A percentile compares a stretch with the other conserved stretches of the same genome.
phyloP scores from a whole-genome alignment of 805 yeast species.

The Suhomyces sp. region DNA sequence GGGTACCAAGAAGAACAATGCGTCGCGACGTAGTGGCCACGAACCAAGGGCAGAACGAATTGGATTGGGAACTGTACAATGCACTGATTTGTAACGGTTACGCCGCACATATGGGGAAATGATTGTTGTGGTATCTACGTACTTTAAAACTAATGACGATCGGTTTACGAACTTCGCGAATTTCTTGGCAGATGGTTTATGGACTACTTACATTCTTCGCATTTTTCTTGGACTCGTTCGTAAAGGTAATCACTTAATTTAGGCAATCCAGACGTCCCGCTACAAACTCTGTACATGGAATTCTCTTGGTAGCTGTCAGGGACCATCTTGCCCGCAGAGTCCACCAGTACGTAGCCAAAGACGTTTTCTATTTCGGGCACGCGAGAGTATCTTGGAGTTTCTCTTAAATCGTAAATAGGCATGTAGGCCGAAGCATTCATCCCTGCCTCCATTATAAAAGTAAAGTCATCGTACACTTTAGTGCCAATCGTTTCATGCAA shows the following conservation, averaged over 20 bases:
- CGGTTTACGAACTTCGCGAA: not conserved
- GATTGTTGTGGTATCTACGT: not conserved
- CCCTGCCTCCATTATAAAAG: slow-evolving; percentile 55
- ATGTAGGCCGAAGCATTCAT: slow-evolving; percentile 51
- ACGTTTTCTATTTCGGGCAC: slow-evolving; percentile 69
- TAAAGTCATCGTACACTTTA: slow-evolving; percentile 42
- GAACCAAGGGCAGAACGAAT: not conserved
- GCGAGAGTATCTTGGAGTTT: slow-evolving; percentile 60
- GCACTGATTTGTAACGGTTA: not conserved
- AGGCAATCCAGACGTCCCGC: slow-evolving; percentile 46
- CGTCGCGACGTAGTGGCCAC: not conserved
- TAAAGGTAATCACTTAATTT: slow-evolving; percentile 50
- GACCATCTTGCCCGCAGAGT: slow-evolving; percentile 51
- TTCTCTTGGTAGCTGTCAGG: slow-evolving; percentile 56
- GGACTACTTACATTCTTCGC: not conserved
- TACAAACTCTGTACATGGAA: slow-evolving; percentile 51
- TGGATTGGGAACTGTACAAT: not conserved
- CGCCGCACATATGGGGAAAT: not conserved
- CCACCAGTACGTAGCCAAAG: slow-evolving; percentile 66
- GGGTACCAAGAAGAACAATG: not conserved
- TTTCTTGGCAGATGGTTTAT: not conserved
- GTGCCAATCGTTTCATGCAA: slow-evolving; percentile 25
- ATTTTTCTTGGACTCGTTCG: slow-evolving; percentile 28
- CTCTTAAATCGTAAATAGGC: slow-evolving; percentile 72
- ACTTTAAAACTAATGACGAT: not conserved